These are phyloP conservation scores for Phytopythium delawarense DNA, from an alignment of 352 stramenopile genomes.

Conservation along the genomic window DNA sequence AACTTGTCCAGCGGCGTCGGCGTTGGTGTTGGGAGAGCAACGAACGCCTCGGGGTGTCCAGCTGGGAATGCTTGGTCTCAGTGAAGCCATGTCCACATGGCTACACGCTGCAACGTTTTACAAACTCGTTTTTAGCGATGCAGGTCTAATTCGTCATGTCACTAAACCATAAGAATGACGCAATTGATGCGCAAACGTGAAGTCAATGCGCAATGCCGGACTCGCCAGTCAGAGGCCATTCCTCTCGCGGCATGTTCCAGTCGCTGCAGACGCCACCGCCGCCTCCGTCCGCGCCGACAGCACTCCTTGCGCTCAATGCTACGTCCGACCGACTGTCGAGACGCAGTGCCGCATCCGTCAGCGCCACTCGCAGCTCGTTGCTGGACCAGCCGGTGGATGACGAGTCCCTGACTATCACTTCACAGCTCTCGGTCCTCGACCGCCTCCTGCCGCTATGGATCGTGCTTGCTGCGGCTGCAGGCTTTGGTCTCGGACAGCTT, in stretches of 20 bases:
- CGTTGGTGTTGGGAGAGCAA: too few relatives aligned
- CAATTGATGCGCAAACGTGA: neutral
- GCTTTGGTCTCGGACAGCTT: conserved; percentile 44
- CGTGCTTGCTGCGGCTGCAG: conserved; percentile 29
- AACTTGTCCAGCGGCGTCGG: too few relatives aligned
- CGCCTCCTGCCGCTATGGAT: conserved; percentile 65
- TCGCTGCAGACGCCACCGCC: neutral
- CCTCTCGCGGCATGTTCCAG: neutral
- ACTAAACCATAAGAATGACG: neutral
- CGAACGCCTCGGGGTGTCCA: too few relatives aligned
- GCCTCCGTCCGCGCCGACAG: neutral
- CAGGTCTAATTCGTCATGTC: neutral
- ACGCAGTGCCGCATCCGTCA: neutral
- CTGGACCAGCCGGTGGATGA: neutral
- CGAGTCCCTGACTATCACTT: neutral
- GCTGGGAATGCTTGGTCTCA: too few relatives aligned
- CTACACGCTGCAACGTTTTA: too few relatives aligned
- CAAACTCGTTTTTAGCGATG: too few relatives aligned
- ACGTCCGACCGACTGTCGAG: neutral
- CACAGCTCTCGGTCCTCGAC: conserved; percentile 42
- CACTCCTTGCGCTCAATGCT: neutral
- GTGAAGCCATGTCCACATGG: too few relatives aligned
- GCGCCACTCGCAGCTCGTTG: neutral
- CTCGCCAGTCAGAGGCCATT: neutral
- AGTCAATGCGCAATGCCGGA: neutral